Base-by-base conservation (phyloP, 2,329 filamentous ascomycete genomes). In the Arthrobotrys pseudoclavata region DNA sequence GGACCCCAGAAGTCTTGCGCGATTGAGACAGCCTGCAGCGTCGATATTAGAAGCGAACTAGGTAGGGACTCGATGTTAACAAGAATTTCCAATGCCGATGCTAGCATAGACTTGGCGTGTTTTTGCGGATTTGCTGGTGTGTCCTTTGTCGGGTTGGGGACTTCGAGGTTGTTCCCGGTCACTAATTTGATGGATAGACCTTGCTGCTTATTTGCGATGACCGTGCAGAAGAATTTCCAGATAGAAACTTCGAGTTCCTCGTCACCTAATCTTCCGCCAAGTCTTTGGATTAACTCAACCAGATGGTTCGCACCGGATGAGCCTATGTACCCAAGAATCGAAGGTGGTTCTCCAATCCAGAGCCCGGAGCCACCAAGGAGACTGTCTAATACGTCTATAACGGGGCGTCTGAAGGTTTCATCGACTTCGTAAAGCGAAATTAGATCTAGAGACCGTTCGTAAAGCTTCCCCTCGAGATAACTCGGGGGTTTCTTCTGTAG, bases 1-100 rank as follows among this genome's bases (percentile, higher is more conserved):
- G 95, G 97, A 0, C 94, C 92, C 95, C 95, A 98, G 82, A 94
- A 92, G 83, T 97, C 96, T 82, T 97, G 94, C 3, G 95, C 92
- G 1, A 92, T 90, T 1, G 92, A 90, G 42, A 97, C 89, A 83
- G 98, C 98, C 81, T 95, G 91, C 15, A 99, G 86, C 81, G 97
- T 90, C 0, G 92, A 89, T 22, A 94, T 85, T 3, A 91, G 89
- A 79, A 93, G 89, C 37, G 86, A 85, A n/a, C 88, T 86, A 7
- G 91, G 86, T 22, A 94, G 83, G 1, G 88, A 85, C 24, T 88
- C 87, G 76, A 97, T 89, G 10, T 86, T 86, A 18, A 88, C 87
- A 42, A 98, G 86, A 71, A 89, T 87, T 52, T 91, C 88, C 34
- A 97, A 86, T 0, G 94, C 95, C 69, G 89, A 89, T 20, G 88